phyloP scores from a whole-genome alignment of 495 filamentous ascomycete genomes.

The Aspergillus indologenus region DNA sequence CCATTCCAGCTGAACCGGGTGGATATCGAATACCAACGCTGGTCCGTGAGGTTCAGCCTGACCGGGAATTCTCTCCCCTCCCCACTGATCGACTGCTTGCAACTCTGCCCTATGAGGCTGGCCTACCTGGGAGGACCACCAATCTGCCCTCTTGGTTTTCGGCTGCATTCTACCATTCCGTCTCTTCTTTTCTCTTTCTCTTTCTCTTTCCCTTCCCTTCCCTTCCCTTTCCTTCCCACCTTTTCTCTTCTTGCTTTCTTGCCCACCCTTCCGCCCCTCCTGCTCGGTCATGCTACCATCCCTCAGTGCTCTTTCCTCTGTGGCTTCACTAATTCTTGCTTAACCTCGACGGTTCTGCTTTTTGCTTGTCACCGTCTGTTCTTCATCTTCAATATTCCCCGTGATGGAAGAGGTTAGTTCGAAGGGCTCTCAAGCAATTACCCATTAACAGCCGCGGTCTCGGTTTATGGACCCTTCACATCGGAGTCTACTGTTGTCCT shows the following conservation, averaged over 20 bases:
- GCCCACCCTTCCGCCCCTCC: background rate
- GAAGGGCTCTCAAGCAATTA: background rate
- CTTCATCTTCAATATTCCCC: background rate
- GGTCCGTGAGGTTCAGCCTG: constrained; percentile 10
- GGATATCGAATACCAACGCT: background rate
- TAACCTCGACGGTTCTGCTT: background rate
- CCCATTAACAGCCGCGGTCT: background rate
- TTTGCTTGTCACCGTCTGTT: background rate
- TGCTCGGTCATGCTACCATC: background rate
- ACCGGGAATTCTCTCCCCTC: background rate
- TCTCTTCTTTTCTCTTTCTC: constrained; percentile 5
- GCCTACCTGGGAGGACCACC: constrained; percentile 6
- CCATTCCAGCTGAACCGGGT: background rate
- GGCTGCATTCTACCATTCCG: constrained; percentile 10
- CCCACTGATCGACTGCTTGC: constrained; percentile 20
- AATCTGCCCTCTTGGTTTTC: constrained; percentile 12
- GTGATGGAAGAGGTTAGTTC: background rate
- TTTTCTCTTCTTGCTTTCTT: background rate
- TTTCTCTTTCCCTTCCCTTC: background rate
- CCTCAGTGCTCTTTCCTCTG: background rate
- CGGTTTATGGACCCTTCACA: background rate
- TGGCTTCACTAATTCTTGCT: background rate
- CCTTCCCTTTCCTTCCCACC: background rate
- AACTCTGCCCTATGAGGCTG: constrained; percentile 11
- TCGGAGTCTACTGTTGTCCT: background rate